Evolutionary conservation across 2,329 filamentous ascomycete genomes (phyloP).

Genomic region (Venturia nashicola): DNA sequence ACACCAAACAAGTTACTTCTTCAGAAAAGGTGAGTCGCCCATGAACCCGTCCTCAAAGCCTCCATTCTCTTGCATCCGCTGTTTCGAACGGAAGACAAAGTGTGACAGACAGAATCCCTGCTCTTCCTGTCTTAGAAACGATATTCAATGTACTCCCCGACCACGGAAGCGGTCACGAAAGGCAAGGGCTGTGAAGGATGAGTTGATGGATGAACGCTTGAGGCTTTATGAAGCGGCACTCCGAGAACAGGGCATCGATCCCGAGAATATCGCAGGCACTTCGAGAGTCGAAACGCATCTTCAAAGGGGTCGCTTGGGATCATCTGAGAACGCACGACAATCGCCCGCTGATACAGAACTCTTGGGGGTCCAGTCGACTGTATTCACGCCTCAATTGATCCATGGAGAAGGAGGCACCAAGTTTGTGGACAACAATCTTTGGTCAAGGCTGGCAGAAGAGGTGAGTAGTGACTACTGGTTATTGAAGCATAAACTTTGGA

Average conservation of each 20-base stretch:
- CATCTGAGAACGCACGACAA: not conserved
- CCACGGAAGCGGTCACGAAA: not conserved
- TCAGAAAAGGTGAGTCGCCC: too few relatives aligned
- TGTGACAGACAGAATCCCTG: slow-evolving; percentile 19
- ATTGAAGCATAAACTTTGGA: too few relatives aligned
- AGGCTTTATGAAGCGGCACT: not conserved
- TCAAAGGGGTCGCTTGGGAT: not conserved
- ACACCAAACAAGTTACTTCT: too few relatives aligned
- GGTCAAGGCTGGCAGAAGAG: slow-evolving; percentile 1
- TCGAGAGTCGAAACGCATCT: not conserved
- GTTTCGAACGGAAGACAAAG: slow-evolving; percentile 19
- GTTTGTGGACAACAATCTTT: slow-evolving; percentile 1
- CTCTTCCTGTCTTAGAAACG: slow-evolving; percentile 15
- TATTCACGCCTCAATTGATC: not conserved
- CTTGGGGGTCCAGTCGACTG: not conserved
- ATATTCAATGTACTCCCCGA: slow-evolving; percentile 8
- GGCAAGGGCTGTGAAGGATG: not conserved
- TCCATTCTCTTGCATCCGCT: slow-evolving; percentile 20
- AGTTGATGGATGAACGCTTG: not conserved
- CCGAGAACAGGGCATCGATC: not conserved
- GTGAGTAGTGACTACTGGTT: not conserved
- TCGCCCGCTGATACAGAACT: not conserved
- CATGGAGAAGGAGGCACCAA: not conserved
- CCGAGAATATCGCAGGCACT: not conserved
- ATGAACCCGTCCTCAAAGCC: slow-evolving; percentile 11